These are phyloP conservation scores for Jaapia argillacea DNA, from an alignment of 768 basidiomycete genomes.

Conservation along the genomic window DNA sequence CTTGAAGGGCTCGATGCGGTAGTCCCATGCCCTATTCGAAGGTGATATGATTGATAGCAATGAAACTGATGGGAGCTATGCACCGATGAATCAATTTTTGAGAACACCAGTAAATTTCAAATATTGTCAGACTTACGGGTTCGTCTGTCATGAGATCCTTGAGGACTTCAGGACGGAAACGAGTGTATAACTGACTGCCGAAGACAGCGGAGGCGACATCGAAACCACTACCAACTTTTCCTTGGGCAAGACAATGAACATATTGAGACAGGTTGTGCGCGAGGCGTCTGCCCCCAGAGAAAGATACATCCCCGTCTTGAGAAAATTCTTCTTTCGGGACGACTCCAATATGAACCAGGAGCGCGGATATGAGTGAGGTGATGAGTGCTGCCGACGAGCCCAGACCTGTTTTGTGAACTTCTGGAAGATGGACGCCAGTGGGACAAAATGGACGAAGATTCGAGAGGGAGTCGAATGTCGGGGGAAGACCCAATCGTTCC, in stretches of 20 bases:
- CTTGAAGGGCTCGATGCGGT: constrained; percentile 54
- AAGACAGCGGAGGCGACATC: constrained; percentile 92
- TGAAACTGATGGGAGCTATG: constrained; percentile 1
- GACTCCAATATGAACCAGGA: constrained; percentile 67
- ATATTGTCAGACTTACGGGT: constrained; percentile 24
- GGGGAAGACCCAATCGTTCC: constrained; percentile 45
- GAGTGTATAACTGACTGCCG: constrained; percentile 87
- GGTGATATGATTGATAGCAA: constrained; percentile 49
- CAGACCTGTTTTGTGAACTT: constrained; percentile 97
- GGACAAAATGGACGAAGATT: constrained; percentile 69
- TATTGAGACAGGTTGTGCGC: constrained; percentile 93
- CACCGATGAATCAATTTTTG: neutral
- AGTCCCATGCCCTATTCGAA: constrained; percentile 66
- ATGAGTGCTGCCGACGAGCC: constrained; percentile 97
- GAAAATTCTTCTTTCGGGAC: constrained; percentile 42
- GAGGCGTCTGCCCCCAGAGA: constrained; percentile 39
- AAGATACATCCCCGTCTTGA: constrained; percentile 19
- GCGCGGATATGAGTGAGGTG: constrained; percentile 82
- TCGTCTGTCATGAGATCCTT: constrained; percentile 53
- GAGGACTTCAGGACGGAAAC: constrained; percentile 71
- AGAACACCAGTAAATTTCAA: too few relatives aligned
- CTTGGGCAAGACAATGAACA: constrained; percentile 93
- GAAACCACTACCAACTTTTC: constrained; percentile 97
- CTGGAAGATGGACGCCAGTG: constrained; percentile 54
- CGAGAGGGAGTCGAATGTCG: constrained; percentile 52